Evolutionary conservation across 495 filamentous ascomycete genomes (phyloP), one percentile per base, ranked within the genome.

Genomic region (Cryomyces minteri): DNA sequence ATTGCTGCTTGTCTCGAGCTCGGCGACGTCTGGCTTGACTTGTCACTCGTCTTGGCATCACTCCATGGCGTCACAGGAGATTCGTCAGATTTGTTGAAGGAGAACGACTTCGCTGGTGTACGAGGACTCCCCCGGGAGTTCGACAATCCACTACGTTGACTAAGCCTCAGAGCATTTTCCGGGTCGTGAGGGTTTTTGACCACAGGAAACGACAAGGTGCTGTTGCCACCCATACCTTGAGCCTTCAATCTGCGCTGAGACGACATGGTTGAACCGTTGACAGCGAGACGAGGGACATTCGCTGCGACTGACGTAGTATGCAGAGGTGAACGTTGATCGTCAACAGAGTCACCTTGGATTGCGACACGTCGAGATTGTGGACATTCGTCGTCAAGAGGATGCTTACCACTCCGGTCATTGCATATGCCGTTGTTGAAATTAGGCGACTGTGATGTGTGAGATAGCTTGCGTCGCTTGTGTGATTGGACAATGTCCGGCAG

Each of bases 141-240:
- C 9, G 62, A 58, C 37, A 66, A 68, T 34, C 62, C 62, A 32
- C 64, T 73, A 30, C 66, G 67, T 58, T 92, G 84, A 56, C 80
- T 88, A 41, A 86, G 70, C 45, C 80, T 70, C 33, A 76, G 47
- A 5, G 69, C 62, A 2, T 81, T 84, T 48, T 67, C 69, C 29
- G 72, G 69, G 48, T 83, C 73, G 48, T 79, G 72, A 0, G 80
- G 72, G 48, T 90, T 73, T 59, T 94, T 94, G 11, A 92, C 83
- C 7, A 88, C 74, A 1, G 81, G 72, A 51, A 84, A 93, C 11
- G 65, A 66, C 25, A 84, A 67, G 1, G 56, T 59, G n/a, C 63
- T 62, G 12, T 31, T 54, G 1, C 40, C 44, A 8, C 18, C 41
- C 25, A 10, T n/a, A 6, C 54, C 50, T 30, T 51, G 47, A 10